Percentiles rank a stretch among this genome's conserved stretches.
Evolutionary conservation across 2,329 filamentous ascomycete genomes (phyloP).

Genomic region (Chaetoscypha palmicola): DNA sequence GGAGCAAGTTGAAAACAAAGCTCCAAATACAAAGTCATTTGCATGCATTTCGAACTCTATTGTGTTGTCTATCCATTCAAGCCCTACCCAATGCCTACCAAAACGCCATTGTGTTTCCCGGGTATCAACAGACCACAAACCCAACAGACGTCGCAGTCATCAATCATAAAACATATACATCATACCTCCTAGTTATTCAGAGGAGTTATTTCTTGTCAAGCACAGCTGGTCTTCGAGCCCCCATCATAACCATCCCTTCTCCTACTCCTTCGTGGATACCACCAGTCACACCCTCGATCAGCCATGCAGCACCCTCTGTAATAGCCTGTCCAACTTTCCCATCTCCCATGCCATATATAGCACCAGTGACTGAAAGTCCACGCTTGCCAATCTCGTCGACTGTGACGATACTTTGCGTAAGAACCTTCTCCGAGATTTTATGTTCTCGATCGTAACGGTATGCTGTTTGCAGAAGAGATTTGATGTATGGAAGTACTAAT

Average conservation of each 20-base stretch:
- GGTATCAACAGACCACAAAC: constrained; percentile 9
- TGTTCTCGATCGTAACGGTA: constrained; percentile 61
- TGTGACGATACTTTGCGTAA: constrained; percentile 44
- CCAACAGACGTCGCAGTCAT: not conserved
- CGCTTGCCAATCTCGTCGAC: constrained; percentile 47
- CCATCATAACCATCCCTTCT: constrained; percentile 44
- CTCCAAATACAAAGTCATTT: too few species aligned
- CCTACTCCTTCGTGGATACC: constrained; percentile 60
- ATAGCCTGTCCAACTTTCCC: constrained; percentile 56
- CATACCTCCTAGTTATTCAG: too few species aligned
- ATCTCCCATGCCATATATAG: constrained; percentile 54
- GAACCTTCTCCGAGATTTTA: constrained; percentile 52
- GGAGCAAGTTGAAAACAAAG: too few species aligned
- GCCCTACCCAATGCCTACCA: not conserved
- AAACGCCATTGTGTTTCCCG: constrained; percentile 6
- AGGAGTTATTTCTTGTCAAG: too few species aligned
- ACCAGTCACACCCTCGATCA: constrained; percentile 55
- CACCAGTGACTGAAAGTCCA: constrained; percentile 44
- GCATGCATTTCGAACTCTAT: too few species aligned
- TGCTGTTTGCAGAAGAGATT: constrained; percentile 44
- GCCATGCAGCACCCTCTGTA: constrained; percentile 51
- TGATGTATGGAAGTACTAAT: constrained; percentile 54
- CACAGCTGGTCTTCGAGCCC: constrained; percentile 19
- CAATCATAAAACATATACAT: not conserved
- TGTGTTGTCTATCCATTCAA: too few species aligned